phyloP scores from a whole-genome alignment of 2,329 filamentous ascomycete genomes.

The Fusarium dimerum region DNA sequence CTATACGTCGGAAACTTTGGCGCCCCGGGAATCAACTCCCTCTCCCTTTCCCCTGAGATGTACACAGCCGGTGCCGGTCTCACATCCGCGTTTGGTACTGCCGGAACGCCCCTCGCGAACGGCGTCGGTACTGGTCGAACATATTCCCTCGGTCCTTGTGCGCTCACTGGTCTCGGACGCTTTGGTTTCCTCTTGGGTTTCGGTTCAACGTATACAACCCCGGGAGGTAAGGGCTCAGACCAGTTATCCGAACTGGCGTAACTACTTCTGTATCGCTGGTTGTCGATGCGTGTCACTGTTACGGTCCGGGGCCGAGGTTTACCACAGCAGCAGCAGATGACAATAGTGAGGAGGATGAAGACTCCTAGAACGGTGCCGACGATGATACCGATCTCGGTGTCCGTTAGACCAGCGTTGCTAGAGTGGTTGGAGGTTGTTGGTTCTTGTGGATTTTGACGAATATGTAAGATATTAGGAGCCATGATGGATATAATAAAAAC shows the following conservation, averaged over 20 bases:
- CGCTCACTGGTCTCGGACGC: not conserved
- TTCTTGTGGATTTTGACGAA: too few species aligned
- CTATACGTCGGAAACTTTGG: constrained; percentile 36
- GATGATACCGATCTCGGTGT: constrained; percentile 43
- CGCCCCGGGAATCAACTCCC: constrained; percentile 35
- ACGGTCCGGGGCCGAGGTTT: constrained; percentile 4
- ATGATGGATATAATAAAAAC: too few species aligned
- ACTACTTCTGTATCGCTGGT: constrained; percentile 14
- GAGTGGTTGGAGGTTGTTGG: constrained; percentile 12
- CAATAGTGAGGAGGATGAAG: constrained; percentile 36
- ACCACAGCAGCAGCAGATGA: constrained; percentile 34
- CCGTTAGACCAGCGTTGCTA: constrained; percentile 29
- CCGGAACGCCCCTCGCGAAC: not conserved
- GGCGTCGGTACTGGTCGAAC: not conserved
- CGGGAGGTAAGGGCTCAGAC: not conserved
- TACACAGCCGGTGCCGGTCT: constrained; percentile 11
- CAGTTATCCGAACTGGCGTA: constrained; percentile 6
- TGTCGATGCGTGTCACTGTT: constrained; percentile 1
- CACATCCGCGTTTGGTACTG: not conserved
- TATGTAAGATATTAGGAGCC: too few species aligned
- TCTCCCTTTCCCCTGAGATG: constrained; percentile 19
- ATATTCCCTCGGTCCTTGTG: not conserved
- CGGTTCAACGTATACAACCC: too few species aligned
- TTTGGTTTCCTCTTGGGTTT: not conserved
- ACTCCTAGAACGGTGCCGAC: constrained; percentile 41